phyloP scores from a whole-genome alignment of 768 basidiomycete genomes.

The Lactarius quietus region DNA sequence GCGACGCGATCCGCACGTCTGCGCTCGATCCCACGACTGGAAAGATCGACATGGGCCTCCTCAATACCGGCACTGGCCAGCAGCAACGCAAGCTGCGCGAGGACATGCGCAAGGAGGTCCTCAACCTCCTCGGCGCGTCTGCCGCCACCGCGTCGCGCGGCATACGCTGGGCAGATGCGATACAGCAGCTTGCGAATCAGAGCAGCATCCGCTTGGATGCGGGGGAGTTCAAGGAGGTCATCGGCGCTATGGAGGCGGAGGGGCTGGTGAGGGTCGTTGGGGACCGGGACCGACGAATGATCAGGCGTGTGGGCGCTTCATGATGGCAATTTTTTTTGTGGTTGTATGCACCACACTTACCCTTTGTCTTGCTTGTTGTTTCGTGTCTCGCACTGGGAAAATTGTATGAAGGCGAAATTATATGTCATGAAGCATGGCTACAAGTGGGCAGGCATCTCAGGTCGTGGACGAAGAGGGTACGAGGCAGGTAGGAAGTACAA shows the following conservation, averaged over 20 bases:
- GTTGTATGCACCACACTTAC: neutral
- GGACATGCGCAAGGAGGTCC: conserved; percentile 84
- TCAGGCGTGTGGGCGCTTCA: conserved; percentile 57
- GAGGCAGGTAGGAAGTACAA: conserved; percentile 10
- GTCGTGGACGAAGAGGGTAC: conserved; percentile 2
- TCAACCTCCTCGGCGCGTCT: conserved; percentile 53
- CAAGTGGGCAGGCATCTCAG: conserved; percentile 12
- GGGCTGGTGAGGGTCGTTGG: conserved; percentile 83
- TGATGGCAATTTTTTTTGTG: conserved; percentile 14
- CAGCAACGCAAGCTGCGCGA: conserved; percentile 82
- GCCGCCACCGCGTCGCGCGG: conserved; percentile 51
- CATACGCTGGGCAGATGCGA: conserved; percentile 78
- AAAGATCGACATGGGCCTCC: conserved; percentile 93
- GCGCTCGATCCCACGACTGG: conserved; percentile 96
- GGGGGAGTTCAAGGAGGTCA: conserved; percentile 77
- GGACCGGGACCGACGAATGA: conserved; percentile 80
- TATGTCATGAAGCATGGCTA: conserved; percentile 18
- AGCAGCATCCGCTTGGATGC: conserved; percentile 77
- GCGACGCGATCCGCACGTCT: conserved; percentile 90
- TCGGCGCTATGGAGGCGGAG: conserved; percentile 78
- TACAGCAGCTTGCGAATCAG: conserved; percentile 76
- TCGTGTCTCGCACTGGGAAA: neutral
- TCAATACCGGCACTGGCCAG: conserved; percentile 89
- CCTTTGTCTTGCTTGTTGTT: neutral
- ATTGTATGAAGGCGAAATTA: neutral